These are phyloP conservation scores for Ustilago shanxiensis DNA, from an alignment of 1,284 basidiomycete species.

Conservation along the genomic window DNA sequence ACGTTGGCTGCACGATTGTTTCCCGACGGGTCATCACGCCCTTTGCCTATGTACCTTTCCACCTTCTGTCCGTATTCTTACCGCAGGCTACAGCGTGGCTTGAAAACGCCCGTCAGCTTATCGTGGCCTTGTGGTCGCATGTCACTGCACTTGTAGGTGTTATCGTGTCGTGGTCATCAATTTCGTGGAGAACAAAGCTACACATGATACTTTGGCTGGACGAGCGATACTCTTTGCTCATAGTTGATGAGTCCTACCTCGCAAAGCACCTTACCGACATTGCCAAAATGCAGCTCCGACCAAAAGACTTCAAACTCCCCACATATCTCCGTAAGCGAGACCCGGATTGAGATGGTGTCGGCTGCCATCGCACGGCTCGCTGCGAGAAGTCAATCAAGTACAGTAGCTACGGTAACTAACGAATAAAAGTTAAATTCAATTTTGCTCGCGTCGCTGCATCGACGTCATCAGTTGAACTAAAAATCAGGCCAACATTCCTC, in stretches of 20 bases:
- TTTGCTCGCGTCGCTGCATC: not conserved
- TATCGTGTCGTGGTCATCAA: not conserved
- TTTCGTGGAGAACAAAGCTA: not conserved
- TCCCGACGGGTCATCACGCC: not conserved
- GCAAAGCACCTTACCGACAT: constrained; percentile 2
- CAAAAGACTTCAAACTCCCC: not conserved
- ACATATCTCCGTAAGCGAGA: constrained; percentile 10
- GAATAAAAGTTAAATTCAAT: not conserved
- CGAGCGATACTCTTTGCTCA: not conserved
- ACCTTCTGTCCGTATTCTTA: not conserved
- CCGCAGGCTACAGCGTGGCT: constrained; percentile 1
- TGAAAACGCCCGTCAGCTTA: constrained; percentile 1
- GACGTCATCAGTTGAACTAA: constrained; percentile 5
- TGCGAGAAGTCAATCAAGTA: not conserved
- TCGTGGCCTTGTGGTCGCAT: not conserved
- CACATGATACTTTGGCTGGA: not conserved
- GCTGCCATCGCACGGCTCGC: not conserved
- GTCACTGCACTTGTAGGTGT: not conserved
- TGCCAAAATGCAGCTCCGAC: constrained; percentile 2
- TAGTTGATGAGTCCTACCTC: not conserved
- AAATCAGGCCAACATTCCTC: constrained; percentile 5
- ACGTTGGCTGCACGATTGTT: not conserved
- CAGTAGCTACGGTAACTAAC: not conserved
- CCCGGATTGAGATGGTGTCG: not conserved
- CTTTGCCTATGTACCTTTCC: not conserved